Evolutionary conservation across 2,329 filamentous ascomycete genomes (phyloP), one percentile per base, ranked within the genome.

Genomic region (Chrysoporthe puriensis): DNA sequence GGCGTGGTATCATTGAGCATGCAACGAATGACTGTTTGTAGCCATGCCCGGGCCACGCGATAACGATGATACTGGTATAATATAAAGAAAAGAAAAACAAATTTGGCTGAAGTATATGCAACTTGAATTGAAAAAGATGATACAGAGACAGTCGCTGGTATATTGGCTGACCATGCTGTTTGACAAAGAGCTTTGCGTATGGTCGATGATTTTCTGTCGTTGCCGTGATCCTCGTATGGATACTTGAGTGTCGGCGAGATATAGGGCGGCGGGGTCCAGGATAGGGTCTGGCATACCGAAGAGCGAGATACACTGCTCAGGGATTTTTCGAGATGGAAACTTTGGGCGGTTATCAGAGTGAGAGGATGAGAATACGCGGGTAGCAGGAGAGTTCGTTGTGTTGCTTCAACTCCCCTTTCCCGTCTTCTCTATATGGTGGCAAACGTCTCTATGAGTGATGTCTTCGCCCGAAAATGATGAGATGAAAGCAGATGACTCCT

Each of bases 1-100:
- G 46, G 67, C 62, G 44, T 62, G 64, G 64, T 69, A 69, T 67
- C 67, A 64, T 69, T 52, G 64, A 67, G 67, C 64, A 63, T 64
- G 42, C 61, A 67, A 66, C 56, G 56, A 69, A 64, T 64, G 67
- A 62, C 62, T 59, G 46, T 64, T 54, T 54, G 58, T 69, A 62
- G 43, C 67, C 64, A 42, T 57, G 63, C 64, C 67, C 42, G 64
- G 67, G 67, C 61, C 64, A 67, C 54, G 34, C 16, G 14, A n/a
- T 36, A n/a, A 40, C 21, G 32, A 46, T n/a, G 44, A 66, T 40
- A 61, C 40, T 62, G 43, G 62, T 61, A 48, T 62, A 42, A 40
- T 44, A 63, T 4, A 11, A 11, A 46, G 16, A n/a, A 32, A 34
- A 66, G 13, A 11, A 58, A 42, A 43, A 43, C n/a, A 52, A 48